Evolutionary conservation across 768 basidiomycete species (phyloP).

Genomic region (Tricholoma sp.): DNA sequence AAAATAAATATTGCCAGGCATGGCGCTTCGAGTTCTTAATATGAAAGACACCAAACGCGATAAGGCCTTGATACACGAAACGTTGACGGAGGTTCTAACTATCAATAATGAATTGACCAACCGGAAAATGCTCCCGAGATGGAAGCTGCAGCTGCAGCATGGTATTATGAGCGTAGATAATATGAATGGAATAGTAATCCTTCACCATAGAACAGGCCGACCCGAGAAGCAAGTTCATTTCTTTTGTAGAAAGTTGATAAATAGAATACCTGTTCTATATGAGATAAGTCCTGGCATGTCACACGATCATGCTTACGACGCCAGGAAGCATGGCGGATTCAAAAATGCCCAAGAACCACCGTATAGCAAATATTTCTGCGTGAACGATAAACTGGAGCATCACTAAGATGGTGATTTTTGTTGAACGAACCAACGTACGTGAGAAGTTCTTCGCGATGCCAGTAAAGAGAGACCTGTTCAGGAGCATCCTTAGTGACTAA

Average conservation of each 20-base stretch:
- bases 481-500: background rate
- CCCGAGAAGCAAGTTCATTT: constrained; percentile 44
- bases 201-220: constrained; percentile 45
- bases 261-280: constrained; percentile 34
- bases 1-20: constrained; percentile 48
- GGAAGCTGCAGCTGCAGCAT: constrained; percentile 32
- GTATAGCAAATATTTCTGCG: constrained; percentile 41
- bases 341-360: constrained; percentile 46
- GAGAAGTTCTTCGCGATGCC: constrained; percentile 44
- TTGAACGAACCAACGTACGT: constrained; percentile 17
- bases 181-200: background rate
- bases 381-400: background rate
- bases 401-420: background rate
- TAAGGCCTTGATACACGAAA: constrained; percentile 27
- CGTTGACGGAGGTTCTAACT: background rate
- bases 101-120: constrained; percentile 7
- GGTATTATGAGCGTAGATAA: background rate
- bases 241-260: constrained; percentile 49
- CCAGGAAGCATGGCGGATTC: constrained; percentile 47
- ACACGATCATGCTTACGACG: constrained; percentile 21
- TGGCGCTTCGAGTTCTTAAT: constrained; percentile 36
- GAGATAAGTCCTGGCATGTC: background rate
- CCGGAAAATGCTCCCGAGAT: constrained; percentile 46
- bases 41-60: constrained; percentile 50
- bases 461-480: constrained; percentile 37